Evolutionary conservation across 139 green algal genomes (phyloP).

Genomic region (Spirogloea muscicola): DNA sequence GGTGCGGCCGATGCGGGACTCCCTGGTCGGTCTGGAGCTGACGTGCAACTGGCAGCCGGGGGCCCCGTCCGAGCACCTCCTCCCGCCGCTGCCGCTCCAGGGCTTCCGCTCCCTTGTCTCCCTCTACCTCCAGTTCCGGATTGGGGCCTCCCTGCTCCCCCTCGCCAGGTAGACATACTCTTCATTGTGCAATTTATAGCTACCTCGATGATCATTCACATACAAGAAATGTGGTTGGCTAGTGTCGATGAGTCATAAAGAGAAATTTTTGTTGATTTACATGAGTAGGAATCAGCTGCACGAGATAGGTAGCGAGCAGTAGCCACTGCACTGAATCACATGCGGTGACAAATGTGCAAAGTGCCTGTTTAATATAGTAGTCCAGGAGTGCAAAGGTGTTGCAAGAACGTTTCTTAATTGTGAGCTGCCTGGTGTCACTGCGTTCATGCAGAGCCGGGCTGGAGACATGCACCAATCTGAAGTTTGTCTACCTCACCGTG

Average conservation of each 20-base stretch:
- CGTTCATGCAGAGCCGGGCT: background rate
- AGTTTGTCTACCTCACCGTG: slow-evolving; percentile 26
- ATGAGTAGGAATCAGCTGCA: too few species aligned
- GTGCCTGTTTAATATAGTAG: too few species aligned
- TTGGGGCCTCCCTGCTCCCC: background rate
- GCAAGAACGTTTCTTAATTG: background rate
- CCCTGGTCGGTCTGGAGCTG: background rate
- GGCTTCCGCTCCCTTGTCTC: slow-evolving; percentile 2
- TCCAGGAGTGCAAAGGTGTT: background rate
- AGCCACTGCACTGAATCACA: too few species aligned
- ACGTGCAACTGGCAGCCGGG: slow-evolving; percentile 3
- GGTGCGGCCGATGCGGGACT: background rate
- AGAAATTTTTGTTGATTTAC: too few species aligned
- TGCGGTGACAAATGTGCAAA: too few species aligned
- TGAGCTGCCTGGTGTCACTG: background rate
- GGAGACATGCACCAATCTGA: slow-evolving; percentile 1
- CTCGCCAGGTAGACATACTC: background rate
- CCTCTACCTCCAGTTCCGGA: slow-evolving; percentile 1
- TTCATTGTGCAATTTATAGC: too few species aligned
- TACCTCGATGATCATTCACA: too few species aligned
- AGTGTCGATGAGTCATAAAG: too few species aligned
- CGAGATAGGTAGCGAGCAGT: too few species aligned
- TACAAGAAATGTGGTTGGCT: too few species aligned
- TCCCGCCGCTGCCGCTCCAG: background rate
- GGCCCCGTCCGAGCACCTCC: too few species aligned